Percentiles rank a stretch among this genome's conserved stretches.
These are phyloP conservation scores for Corylus avellana DNA, from an alignment of 306 rosid species.

Conservation along the genomic window DNA sequence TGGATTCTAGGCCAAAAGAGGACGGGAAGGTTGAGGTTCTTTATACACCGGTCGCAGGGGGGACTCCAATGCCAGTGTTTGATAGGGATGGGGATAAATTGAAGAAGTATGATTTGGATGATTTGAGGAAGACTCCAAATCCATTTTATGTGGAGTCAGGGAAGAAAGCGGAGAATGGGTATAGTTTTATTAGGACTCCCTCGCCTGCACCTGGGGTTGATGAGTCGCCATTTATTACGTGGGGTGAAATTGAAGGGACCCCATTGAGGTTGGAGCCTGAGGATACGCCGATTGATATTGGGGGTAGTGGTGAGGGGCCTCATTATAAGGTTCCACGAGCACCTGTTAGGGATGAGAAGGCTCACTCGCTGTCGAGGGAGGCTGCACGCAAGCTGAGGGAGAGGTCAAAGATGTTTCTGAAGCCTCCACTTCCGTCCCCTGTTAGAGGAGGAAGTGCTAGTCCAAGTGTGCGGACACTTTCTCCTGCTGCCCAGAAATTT, in stretches of 20 bases:
- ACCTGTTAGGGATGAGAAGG: slow-evolving; percentile 80
- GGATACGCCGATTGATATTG: slow-evolving; percentile 82
- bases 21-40: slow-evolving; percentile 74
- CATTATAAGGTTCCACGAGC: slow-evolving; percentile 79
- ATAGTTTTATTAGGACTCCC: slow-evolving; percentile 81
- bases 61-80: slow-evolving; percentile 59
- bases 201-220: slow-evolving; percentile 93
- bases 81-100: slow-evolving; percentile 68
- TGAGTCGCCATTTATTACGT: slow-evolving; percentile 89
- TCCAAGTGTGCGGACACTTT: slow-evolving; percentile 76
- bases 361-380: slow-evolving; percentile 86
- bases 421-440: slow-evolving; percentile 90
- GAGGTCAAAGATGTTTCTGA: slow-evolving; percentile 79
- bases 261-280: slow-evolving; percentile 89
- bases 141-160: slow-evolving; percentile 75
- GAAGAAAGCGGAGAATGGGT: slow-evolving; percentile 84
- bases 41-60: slow-evolving; percentile 78
- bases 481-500: slow-evolving; percentile 97
- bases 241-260: slow-evolving; percentile 97
- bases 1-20: slow-evolving; percentile 79
- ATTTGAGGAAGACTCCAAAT: slow-evolving; percentile 89
- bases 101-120: slow-evolving; percentile 96
- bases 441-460: slow-evolving; percentile 88
- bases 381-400: slow-evolving; percentile 86
- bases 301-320: slow-evolving; percentile 86